Percentiles rank a stretch among this genome's conserved stretches.
These are phyloP conservation scores for Talaromyces albobiverticillius DNA, from an alignment of 2,329 filamentous ascomycete species.

Conservation along the genomic window DNA sequence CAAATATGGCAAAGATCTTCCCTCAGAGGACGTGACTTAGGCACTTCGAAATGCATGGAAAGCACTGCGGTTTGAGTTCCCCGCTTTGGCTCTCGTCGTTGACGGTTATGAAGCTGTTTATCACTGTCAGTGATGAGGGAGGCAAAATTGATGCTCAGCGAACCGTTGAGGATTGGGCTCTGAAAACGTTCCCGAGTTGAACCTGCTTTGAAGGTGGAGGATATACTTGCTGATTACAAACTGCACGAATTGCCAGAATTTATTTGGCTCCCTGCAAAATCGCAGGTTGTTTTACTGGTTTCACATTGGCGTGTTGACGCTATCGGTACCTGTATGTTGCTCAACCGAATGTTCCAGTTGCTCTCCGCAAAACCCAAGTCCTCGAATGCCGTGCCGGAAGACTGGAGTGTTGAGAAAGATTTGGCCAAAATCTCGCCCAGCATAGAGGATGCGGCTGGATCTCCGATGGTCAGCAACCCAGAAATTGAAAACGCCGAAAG, in stretches of 20 bases:
- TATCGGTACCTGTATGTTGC: constrained; percentile 14
- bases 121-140: background rate
- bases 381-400: background rate
- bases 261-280: constrained; percentile 13
- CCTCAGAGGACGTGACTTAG: background rate
- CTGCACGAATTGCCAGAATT: constrained; percentile 14
- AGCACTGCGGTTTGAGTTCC: constrained; percentile 15
- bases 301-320: constrained; percentile 18
- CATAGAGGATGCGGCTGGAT: constrained; percentile 17
- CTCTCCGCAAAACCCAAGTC: background rate
- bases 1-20: background rate
- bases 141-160: no score
- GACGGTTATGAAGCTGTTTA: constrained; percentile 13
- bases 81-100: constrained; percentile 14
- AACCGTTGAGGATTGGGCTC: constrained; percentile 11
- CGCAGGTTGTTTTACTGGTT: constrained; percentile 13
- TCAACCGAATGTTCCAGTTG: constrained; percentile 10
- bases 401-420: background rate
- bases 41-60: constrained; percentile 16
- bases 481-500: constrained; percentile 9
- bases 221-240: constrained; percentile 8
- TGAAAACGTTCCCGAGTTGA: constrained; percentile 14
- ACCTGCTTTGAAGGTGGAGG: constrained; percentile 1
- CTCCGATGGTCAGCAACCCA: constrained; percentile 2
- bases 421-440: constrained; percentile 15